Evolutionary conservation across 129 eudicot species (phyloP).

Genomic region (Glebionis coronaria): DNA sequence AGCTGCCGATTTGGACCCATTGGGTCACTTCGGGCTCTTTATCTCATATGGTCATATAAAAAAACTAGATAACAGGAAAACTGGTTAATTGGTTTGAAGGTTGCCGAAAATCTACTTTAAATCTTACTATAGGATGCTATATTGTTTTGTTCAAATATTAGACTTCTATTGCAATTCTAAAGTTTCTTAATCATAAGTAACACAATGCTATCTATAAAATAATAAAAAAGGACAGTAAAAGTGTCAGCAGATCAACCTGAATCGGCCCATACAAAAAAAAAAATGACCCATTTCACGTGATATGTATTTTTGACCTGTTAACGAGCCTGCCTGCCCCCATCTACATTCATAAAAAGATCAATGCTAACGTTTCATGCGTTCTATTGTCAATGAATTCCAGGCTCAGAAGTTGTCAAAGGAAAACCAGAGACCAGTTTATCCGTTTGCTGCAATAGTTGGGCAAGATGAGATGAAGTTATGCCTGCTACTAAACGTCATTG

Average conservation of each 20-base stretch:
- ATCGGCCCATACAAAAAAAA: not conserved
- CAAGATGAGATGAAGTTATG: constrained; percentile 98
- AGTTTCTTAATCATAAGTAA: not conserved
- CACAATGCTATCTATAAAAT: no score
- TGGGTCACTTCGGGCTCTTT: not conserved
- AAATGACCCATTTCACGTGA: not conserved
- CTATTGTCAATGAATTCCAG: constrained; percentile 32
- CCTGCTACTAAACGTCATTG: constrained; percentile 83
- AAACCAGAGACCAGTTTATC: constrained; percentile 89
- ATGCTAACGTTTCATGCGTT: no score
- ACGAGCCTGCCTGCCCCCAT: not conserved
- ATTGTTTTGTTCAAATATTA: not conserved
- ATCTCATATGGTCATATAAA: no score
- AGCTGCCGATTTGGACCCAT: not conserved
- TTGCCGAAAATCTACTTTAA: not conserved
- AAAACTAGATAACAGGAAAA: no score
- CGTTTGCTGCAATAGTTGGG: constrained; percentile 97
- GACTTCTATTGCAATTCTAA: not conserved
- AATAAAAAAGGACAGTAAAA: no score
- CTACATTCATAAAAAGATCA: no score
- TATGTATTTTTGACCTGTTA: not conserved
- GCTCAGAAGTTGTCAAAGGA: constrained; percentile 75
- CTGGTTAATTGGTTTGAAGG: not conserved
- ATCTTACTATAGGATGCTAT: not conserved
- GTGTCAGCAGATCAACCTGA: not conserved